Evolutionary conservation across 345 rosid species (phyloP).

Genomic region (Turritis glabra): DNA sequence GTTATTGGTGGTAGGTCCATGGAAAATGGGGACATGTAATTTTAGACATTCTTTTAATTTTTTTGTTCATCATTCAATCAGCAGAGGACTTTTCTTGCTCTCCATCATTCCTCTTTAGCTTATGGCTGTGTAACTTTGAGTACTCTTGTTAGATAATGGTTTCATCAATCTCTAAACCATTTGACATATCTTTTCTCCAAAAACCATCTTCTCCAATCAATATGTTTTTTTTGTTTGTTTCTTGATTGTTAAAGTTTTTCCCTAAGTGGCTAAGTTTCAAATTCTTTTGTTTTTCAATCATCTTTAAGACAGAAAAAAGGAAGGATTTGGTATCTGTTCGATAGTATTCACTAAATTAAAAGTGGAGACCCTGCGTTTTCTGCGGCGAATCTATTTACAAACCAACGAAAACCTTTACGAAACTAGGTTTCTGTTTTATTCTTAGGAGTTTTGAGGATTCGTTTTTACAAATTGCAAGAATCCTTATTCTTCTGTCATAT

Average conservation of each 20-base stretch:
- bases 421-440: too few relatives aligned
- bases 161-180: neutral
- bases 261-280: neutral
- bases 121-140: conserved; percentile 11
- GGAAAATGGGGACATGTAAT: conserved; percentile 10
- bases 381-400: too few relatives aligned
- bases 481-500: too few relatives aligned
- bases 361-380: too few relatives aligned
- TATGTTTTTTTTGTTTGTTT: neutral
- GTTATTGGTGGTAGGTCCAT: conserved; percentile 29
- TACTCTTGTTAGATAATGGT: neutral
- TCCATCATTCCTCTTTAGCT: too few relatives aligned
- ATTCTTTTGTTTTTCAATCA: neutral
- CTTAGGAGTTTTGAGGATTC: too few relatives aligned
- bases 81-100: too few relatives aligned
- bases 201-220: neutral
- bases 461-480: too few relatives aligned
- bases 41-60: conserved; percentile 25
- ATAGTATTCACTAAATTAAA: too few relatives aligned
- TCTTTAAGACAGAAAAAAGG: neutral
- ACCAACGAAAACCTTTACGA: too few relatives aligned
- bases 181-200: neutral
- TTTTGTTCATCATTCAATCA: conserved; percentile 22
- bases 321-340: neutral
- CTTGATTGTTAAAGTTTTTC: neutral